Conservation (phyloP, 352 stramenopile genomes). For the Pythium rishiriense region DNA sequence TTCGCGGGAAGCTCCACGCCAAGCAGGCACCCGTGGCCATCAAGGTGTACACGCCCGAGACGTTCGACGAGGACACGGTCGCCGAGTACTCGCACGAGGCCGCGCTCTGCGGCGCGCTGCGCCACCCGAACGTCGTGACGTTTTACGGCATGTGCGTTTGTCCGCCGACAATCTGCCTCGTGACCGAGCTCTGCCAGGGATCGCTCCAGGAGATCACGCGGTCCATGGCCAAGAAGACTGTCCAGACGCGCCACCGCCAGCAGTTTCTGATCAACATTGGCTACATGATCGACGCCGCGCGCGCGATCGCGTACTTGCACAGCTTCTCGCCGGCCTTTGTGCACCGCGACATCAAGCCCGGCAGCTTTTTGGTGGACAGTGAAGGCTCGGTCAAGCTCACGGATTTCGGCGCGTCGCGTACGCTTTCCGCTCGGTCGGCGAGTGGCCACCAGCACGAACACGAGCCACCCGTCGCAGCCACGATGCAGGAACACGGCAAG, state of each 20-base stretch:
- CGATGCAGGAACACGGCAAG: background rate
- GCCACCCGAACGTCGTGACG: slow-evolving; percentile 48
- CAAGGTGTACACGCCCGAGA: slow-evolving; percentile 65
- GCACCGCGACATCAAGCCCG: slow-evolving; percentile 54
- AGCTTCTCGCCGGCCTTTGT: slow-evolving; percentile 53
- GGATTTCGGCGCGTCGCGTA: slow-evolving; percentile 58
- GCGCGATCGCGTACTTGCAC: slow-evolving; percentile 48
- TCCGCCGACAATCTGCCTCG: slow-evolving; percentile 51
- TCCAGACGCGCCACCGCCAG: slow-evolving; percentile 21
- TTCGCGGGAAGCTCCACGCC: slow-evolving; percentile 37
- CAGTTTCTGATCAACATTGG: slow-evolving; percentile 37
- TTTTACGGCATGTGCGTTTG: slow-evolving; percentile 60
- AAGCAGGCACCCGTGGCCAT: slow-evolving; percentile 41
- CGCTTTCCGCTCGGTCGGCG: slow-evolving; percentile 13
- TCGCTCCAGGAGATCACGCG: slow-evolving; percentile 33
- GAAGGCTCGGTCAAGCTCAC: slow-evolving; percentile 50
- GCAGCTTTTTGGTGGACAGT: slow-evolving; percentile 58
- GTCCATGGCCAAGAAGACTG: slow-evolving; percentile 13
- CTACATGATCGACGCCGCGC: slow-evolving; percentile 48
- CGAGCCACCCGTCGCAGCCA: background rate
- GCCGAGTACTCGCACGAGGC: slow-evolving; percentile 50
- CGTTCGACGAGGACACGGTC: slow-evolving; percentile 44
- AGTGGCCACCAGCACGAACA: slow-evolving; percentile 20
- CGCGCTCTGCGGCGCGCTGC: slow-evolving; percentile 37
- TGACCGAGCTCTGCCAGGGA: slow-evolving; percentile 55